Evolutionary conservation across 768 basidiomycete genomes (phyloP).

Genomic region (Leccinum boreale): DNA sequence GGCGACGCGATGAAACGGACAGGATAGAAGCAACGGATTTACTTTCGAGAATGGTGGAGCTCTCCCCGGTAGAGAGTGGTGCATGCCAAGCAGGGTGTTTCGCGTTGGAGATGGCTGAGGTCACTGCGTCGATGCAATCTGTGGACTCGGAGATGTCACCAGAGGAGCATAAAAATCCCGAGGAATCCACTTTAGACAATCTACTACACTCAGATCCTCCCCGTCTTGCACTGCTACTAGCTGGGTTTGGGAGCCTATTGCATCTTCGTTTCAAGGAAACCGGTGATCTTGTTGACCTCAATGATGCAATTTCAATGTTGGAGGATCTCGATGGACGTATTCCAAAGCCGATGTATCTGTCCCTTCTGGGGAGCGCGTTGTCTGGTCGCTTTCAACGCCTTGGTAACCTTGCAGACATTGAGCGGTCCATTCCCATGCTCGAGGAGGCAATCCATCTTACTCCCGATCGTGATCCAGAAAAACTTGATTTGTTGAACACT

Average conservation of each 20-base stretch:
- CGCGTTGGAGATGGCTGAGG: neutral
- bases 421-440: neutral
- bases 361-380: neutral
- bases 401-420: neutral
- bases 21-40: neutral
- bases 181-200: neutral
- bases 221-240: neutral
- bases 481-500: neutral
- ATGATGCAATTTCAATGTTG: neutral
- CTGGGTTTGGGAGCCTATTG: neutral
- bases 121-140: neutral
- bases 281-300: neutral
- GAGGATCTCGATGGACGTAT: neutral
- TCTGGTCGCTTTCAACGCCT: neutral
- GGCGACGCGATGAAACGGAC: neutral
- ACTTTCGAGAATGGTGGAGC: neutral
- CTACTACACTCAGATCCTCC: neutral
- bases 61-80: neutral
- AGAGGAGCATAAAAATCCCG: neutral
- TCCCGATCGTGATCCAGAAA: neutral
- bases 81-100: neutral
- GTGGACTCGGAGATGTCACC: neutral
- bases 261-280: neutral
- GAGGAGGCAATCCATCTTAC: neutral
- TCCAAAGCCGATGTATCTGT: neutral